These are phyloP conservation scores for Chionographis japonica DNA, from an alignment of 106 monocot genomes.

Conservation along the genomic window DNA sequence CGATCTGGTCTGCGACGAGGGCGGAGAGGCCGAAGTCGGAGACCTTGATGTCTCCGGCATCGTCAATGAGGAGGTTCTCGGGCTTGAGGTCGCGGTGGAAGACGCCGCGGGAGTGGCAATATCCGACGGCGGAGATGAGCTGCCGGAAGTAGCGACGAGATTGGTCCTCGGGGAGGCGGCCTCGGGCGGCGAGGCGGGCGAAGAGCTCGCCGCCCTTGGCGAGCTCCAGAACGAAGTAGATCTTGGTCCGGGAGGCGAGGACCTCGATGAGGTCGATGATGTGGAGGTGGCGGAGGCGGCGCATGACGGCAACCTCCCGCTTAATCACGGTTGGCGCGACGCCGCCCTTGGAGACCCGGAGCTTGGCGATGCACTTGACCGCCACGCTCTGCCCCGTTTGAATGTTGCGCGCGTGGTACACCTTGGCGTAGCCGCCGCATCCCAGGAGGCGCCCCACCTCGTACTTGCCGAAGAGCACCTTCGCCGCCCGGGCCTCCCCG, in stretches of 20 bases:
- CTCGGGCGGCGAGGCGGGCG: conserved; percentile 5
- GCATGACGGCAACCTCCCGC: conserved; percentile 29
- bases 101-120: conserved; percentile 20
- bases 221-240: conserved; percentile 35
- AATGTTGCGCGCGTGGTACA: conserved; percentile 31
- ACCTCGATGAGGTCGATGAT: conserved; percentile 30
- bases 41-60: conserved; percentile 17
- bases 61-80: conserved; percentile 35
- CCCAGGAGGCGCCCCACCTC: conserved; percentile 37
- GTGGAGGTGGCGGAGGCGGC: conserved; percentile 37
- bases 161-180: conserved; percentile 12
- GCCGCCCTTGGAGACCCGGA: background rate
- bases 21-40: conserved; percentile 28
- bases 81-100: conserved; percentile 36
- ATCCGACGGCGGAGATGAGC: conserved; percentile 24
- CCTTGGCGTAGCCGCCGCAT: conserved; percentile 34
- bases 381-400: conserved; percentile 32
- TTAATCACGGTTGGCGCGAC: background rate
- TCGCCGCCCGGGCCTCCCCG: background rate
- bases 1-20: background rate
- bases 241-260: conserved; percentile 26
- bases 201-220: conserved; percentile 29
- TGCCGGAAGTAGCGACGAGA: conserved; percentile 27
- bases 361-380: conserved; percentile 22
- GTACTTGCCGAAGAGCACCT: conserved; percentile 30